Evolutionary conservation across 2,329 filamentous ascomycete species (phyloP), one percentile per base, ranked within the genome.

Genomic region (Arthrobotrys sinensis): DNA sequence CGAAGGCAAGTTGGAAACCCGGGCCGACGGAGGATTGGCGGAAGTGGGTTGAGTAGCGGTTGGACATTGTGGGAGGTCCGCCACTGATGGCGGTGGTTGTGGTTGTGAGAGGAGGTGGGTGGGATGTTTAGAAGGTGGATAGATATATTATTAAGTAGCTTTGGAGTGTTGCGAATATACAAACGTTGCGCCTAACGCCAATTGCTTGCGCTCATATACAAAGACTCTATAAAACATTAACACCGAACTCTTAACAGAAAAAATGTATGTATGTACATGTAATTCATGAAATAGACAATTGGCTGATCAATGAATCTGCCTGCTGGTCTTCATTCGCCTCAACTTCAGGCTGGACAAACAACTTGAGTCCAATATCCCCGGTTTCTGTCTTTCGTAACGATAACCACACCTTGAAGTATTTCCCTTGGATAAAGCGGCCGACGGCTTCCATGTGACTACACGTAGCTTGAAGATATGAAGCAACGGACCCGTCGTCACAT

Each of bases 1-100:
- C 67, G 34, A 79, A 72, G 34, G 67, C 69, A 2, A 79, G 76
- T 52, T 73, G 76, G 55, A 84, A 86, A 24, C 86, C 84, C 1
- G 86, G 85, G 28, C 76, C 76, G 53, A 85, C 84, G 81, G 89
- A 90, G 40, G 88, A 86, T 81, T 90, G 89, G 72, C 91, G 91
- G 82, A 92, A 85, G 82, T 94, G 91, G 36, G 55, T 60, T 90
- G 91, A 88, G 16, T 92, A 84, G 50, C 1, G 88, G 86, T 80
- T 88, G 86, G 68, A 87, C 87, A 63, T 87, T 87, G 81, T 88
- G 89, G 19, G 24, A 28, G 24, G 24, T 28, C 24, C 24, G 24
- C 24, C 24, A 4, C 24, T 28, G 24, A 28, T 28, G 24, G 24
- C 24, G 24, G 34, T 43, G 28, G 43, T 63, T n/a, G 57, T 53